Percentiles rank a stretch among this genome's conserved stretches.
phyloP scores from a whole-genome alignment of 345 rosid genomes.

The Gossypium rotundifolium region DNA sequence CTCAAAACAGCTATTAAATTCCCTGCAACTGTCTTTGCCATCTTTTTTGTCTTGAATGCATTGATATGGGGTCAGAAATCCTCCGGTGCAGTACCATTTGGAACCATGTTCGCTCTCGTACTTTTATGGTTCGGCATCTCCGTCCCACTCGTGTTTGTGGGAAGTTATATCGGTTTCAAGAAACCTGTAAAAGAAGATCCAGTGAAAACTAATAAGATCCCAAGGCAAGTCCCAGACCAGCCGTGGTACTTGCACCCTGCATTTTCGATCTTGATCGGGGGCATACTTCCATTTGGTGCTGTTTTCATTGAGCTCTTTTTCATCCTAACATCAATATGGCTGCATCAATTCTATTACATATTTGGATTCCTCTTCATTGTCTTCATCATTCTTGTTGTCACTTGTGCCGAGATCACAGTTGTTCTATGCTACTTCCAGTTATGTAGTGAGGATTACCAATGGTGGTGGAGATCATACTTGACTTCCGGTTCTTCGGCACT shows the following conservation, averaged over 20 bases:
- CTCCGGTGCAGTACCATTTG: constrained; percentile 91
- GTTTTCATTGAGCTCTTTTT: constrained; percentile 71
- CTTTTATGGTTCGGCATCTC: constrained; percentile 89
- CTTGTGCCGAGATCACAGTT: constrained; percentile 83
- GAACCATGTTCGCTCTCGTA: constrained; percentile 90
- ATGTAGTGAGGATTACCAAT: constrained; percentile 86
- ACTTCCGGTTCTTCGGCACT: constrained; percentile 88
- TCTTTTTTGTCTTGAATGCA: constrained; percentile 76
- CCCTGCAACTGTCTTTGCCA: constrained; percentile 56
- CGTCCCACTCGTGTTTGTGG: constrained; percentile 73
- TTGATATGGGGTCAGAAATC: constrained; percentile 90
- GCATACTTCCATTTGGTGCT: constrained; percentile 51
- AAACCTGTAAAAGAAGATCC: constrained; percentile 69
- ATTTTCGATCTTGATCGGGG: constrained; percentile 82
- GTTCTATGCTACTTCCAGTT: constrained; percentile 95
- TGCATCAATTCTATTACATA: constrained; percentile 88
- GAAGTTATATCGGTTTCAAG: constrained; percentile 68
- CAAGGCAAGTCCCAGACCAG: constrained; percentile 74
- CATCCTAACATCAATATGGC: constrained; percentile 89
- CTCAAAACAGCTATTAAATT: constrained; percentile 70
- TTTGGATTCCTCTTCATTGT: constrained; percentile 89
- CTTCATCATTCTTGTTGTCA: constrained; percentile 65
- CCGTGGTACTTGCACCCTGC: constrained; percentile 83
- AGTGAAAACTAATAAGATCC: constrained; percentile 84
- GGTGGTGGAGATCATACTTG: constrained; percentile 99